Conservation (phyloP, 2,329 filamentous ascomycete species). For the Colletotrichum simmondsii region DNA sequence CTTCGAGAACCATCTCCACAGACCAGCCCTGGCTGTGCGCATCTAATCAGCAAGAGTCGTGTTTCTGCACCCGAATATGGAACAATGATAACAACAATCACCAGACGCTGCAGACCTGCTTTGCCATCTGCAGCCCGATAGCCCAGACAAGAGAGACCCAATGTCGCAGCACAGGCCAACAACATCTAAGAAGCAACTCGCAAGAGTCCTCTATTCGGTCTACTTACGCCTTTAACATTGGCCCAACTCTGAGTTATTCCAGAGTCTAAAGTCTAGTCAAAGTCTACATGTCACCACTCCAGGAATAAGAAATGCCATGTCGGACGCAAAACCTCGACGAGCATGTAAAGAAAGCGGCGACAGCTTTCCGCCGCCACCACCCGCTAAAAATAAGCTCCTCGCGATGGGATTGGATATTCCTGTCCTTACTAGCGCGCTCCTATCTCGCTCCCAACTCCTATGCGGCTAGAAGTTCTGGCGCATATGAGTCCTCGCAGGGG, state of each 20-base stretch:
- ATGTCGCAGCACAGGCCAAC: not conserved
- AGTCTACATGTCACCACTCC: constrained; percentile 8
- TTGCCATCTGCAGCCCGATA: not conserved
- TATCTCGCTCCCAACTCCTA: constrained; percentile 13
- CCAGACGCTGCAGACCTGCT: not conserved
- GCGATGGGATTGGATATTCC: constrained; percentile 8
- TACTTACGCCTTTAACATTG: too few relatives aligned
- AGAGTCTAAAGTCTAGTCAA: not conserved
- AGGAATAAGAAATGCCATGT: constrained; percentile 13
- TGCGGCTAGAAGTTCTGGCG: constrained; percentile 7
- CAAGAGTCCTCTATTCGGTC: not conserved
- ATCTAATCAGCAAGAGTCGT: constrained; percentile 14
- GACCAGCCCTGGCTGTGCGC: constrained; percentile 14
- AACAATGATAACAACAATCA: not conserved
- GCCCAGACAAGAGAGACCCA: not conserved
- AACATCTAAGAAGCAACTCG: not conserved
- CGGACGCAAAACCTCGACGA: not conserved
- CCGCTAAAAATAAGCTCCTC: constrained; percentile 29
- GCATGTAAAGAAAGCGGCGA: constrained; percentile 20
- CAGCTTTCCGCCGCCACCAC: constrained; percentile 22
- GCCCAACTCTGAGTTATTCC: not conserved
- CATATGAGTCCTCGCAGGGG: not conserved
- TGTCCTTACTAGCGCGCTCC: constrained; percentile 14
- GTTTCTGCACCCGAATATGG: constrained; percentile 6
- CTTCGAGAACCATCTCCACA: constrained; percentile 23